These are phyloP conservation scores for Alternaria alternata DNA, from an alignment of 2,329 filamentous ascomycete genomes.

Conservation along the genomic window DNA sequence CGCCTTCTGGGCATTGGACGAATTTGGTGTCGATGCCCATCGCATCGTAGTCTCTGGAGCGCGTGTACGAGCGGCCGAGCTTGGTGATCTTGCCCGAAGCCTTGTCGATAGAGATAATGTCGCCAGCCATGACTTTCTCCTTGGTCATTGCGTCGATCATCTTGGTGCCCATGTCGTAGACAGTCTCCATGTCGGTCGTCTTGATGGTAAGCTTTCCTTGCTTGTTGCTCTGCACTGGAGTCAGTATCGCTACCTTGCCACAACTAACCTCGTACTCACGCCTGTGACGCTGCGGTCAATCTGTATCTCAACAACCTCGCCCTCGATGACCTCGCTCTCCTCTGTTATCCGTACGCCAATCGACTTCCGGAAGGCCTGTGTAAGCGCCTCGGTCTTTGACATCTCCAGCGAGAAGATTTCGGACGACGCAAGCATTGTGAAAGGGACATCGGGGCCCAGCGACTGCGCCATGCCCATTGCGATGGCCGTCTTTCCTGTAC, in stretches of 20 bases:
- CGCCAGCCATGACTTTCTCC: constrained; percentile 97
- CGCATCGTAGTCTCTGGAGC: constrained; percentile 96
- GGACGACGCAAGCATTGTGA: constrained; percentile 93
- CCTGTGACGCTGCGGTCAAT: constrained; percentile 97
- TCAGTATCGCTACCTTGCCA: constrained; percentile 23
- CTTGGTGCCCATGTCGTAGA: constrained; percentile 99
- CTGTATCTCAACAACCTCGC: constrained; percentile 98
- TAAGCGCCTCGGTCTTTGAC: constrained; percentile 98
- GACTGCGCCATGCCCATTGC: constrained; percentile 99
- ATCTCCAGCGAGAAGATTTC: constrained; percentile 99
- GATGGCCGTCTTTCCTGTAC: constrained; percentile 97
- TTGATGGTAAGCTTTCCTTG: constrained; percentile 99
- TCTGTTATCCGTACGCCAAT: constrained; percentile 99
- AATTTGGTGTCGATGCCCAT: constrained; percentile 99
- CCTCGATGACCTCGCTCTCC: constrained; percentile 98
- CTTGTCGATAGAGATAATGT: constrained; percentile 99
- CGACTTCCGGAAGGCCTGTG: constrained; percentile 98
- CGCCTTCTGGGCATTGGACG: constrained; percentile 94
- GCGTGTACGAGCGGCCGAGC: constrained; percentile 90
- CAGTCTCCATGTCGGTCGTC: constrained; percentile 99
- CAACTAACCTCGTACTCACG: constrained; percentile 48
- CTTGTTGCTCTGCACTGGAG: constrained; percentile 74
- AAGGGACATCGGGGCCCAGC: constrained; percentile 90
- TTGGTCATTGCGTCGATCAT: constrained; percentile 99
- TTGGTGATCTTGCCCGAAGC: constrained; percentile 98